These are phyloP conservation scores for Haberlea rhodopensis DNA, from an alignment of 257 asterid species.

Conservation along the genomic window DNA sequence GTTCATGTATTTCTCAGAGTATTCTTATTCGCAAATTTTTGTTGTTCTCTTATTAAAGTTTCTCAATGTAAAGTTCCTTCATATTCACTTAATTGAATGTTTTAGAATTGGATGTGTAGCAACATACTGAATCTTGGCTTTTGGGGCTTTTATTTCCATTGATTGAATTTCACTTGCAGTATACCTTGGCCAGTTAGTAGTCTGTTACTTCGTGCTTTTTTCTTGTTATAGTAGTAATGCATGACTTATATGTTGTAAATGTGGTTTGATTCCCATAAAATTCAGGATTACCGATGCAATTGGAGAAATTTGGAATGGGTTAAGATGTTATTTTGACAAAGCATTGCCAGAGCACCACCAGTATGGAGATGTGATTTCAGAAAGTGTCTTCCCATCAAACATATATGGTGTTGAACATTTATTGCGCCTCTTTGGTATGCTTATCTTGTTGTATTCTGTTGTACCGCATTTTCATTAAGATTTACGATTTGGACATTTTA, in stretches of 20 bases:
- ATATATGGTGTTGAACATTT: slow-evolving; percentile 97
- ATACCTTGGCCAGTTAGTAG: background rate
- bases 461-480: background rate
- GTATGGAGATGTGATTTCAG: slow-evolving; percentile 60
- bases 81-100: background rate
- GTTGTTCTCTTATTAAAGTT: slow-evolving; percentile 11
- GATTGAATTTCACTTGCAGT: slow-evolving; percentile 4
- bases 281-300: slow-evolving; percentile 64
- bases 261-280: slow-evolving; percentile 29
- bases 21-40: slow-evolving; percentile 16
- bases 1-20: too few relatives aligned
- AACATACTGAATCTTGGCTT: too few relatives aligned
- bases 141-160: too few relatives aligned
- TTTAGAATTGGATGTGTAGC: slow-evolving; percentile 16
- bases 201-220: background rate
- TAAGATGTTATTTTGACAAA: slow-evolving; percentile 80
- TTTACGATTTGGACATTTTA: background rate
- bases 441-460: background rate
- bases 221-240: background rate
- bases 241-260: background rate
- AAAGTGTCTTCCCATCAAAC: slow-evolving; percentile 64
- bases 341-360: slow-evolving; percentile 91
- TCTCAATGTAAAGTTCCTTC: slow-evolving; percentile 6
- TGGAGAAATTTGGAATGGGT: slow-evolving; percentile 79
- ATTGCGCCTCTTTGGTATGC: too few relatives aligned